phyloP scores from a whole-genome alignment of 371 early-diverging fungal genomes.

The Apophysomyces sp. region DNA sequence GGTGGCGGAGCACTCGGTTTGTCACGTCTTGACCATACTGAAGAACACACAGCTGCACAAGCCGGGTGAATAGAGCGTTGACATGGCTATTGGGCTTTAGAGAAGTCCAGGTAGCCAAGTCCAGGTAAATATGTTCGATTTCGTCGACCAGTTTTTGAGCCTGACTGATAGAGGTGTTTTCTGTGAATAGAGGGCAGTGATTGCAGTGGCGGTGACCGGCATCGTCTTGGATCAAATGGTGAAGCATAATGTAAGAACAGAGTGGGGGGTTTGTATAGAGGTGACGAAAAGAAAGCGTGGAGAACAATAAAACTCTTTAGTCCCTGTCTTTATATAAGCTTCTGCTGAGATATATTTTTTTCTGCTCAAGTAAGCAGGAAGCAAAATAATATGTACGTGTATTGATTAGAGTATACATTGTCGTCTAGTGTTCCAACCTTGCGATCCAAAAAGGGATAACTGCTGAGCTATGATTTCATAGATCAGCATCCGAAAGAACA shows the following conservation, averaged over 20 bases:
- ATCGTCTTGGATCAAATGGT: constrained; percentile 1
- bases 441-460: neutral
- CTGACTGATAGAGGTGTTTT: neutral
- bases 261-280: neutral
- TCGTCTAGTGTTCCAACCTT: neutral
- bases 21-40: constrained; percentile 8
- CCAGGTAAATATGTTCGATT: constrained; percentile 13
- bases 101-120: neutral
- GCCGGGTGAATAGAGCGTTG: constrained; percentile 29
- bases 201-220: neutral
- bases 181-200: neutral
- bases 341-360: too few relatives aligned
- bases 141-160: constrained; percentile 10
- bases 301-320: too few relatives aligned
- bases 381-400: too few relatives aligned
- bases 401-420: too few relatives aligned
- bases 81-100: constrained; percentile 19
- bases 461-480: neutral
- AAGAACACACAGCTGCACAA: constrained; percentile 24
- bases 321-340: too few relatives aligned
- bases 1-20: constrained; percentile 10
- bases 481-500: neutral
- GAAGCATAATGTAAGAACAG: constrained; percentile 4
- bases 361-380: too few relatives aligned
- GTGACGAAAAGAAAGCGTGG: neutral